Evolutionary conservation across 2,329 filamentous ascomycete genomes (phyloP).

Genomic region (Curvularia spicifera): DNA sequence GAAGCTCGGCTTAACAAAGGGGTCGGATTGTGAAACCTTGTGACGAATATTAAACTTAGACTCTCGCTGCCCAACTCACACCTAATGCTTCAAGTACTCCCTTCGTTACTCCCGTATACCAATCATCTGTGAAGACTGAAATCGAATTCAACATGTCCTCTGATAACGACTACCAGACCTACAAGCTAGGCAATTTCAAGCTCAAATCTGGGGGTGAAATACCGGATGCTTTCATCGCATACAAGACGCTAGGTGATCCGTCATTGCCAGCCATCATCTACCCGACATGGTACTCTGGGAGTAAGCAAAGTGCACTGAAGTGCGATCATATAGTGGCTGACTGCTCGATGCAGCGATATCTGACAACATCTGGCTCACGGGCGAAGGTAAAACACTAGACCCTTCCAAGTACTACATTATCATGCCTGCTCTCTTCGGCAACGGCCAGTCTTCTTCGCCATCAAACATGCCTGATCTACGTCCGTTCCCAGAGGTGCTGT

Average conservation of each 20-base stretch:
- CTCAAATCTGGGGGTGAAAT: conserved; percentile 70
- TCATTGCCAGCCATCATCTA: conserved; percentile 73
- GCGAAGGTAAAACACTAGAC: conserved; percentile 67
- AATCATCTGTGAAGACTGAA: neutral
- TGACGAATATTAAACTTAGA: neutral
- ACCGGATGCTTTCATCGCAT: conserved; percentile 71
- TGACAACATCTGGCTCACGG: conserved; percentile 78
- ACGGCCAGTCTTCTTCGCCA: conserved; percentile 71
- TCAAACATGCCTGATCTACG: conserved; percentile 63
- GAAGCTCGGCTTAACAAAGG: neutral
- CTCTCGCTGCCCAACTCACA: neutral
- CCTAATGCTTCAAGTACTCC: too few relatives aligned
- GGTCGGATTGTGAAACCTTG: neutral
- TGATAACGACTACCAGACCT: conserved; percentile 57
- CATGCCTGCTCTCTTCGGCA: conserved; percentile 72
- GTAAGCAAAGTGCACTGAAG: conserved; percentile 37
- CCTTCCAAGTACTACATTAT: conserved; percentile 72
- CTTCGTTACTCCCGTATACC: neutral
- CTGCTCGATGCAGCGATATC: conserved; percentile 56
- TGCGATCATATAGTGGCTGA: neutral
- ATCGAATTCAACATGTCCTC: conserved; percentile 16
- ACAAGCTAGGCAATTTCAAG: conserved; percentile 68
- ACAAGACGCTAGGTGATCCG: conserved; percentile 74
- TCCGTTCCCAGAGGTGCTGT: conserved; percentile 67
- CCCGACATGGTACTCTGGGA: conserved; percentile 75